Evolutionary conservation across 225 moss, liverwort and hornwort genomes (phyloP).

Genomic region (Polytrichum commune): DNA sequence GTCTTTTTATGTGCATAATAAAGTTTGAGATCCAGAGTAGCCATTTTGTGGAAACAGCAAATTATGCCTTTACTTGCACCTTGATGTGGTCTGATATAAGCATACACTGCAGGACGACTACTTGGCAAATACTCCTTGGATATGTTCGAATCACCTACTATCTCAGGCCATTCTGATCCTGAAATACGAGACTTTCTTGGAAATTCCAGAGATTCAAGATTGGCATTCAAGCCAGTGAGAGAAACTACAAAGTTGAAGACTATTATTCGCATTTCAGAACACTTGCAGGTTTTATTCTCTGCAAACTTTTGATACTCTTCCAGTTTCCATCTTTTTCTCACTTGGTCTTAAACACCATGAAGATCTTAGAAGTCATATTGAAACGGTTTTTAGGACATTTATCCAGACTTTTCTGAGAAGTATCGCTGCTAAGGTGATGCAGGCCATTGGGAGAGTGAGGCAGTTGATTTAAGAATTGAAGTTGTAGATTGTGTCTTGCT

Average conservation of each 20-base stretch:
- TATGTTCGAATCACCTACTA: constrained; percentile 17
- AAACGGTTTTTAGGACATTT: too few relatives aligned
- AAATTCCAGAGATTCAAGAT: neutral
- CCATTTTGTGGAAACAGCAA: too few relatives aligned
- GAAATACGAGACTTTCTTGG: constrained; percentile 13
- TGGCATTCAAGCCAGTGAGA: constrained; percentile 7
- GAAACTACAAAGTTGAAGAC: constrained; percentile 25
- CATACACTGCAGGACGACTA: constrained; percentile 21
- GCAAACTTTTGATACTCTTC: neutral
- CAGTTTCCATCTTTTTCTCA: neutral
- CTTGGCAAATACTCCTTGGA: constrained; percentile 22
- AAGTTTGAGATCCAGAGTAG: too few relatives aligned
- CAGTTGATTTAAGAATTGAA: too few relatives aligned
- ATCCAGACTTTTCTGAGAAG: too few relatives aligned
- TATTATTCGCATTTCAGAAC: constrained; percentile 29
- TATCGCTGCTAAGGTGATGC: too few relatives aligned
- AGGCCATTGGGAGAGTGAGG: too few relatives aligned
- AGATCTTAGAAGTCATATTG: too few relatives aligned
- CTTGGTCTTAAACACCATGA: neutral
- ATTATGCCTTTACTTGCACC: too few relatives aligned
- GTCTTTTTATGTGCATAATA: too few relatives aligned
- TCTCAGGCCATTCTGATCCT: constrained; percentile 10
- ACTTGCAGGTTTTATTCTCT: constrained; percentile 19
- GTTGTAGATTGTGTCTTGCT: neutral
- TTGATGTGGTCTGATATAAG: neutral